Conservation (phyloP, 2,329 filamentous ascomycete genomes). For the Fusarium siculi region DNA sequence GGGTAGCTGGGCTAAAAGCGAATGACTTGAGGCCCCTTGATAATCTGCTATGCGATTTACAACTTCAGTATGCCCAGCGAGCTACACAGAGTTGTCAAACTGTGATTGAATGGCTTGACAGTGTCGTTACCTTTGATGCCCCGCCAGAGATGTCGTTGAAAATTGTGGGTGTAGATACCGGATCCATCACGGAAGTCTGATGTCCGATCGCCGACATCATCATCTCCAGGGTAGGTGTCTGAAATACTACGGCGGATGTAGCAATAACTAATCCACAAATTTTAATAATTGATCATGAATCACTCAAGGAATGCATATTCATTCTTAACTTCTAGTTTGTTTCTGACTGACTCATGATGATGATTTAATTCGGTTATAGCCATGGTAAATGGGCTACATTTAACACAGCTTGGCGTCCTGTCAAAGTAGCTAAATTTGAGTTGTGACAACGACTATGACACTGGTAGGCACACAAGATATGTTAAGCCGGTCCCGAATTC, state of each 20-base stretch:
- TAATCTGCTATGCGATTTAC: background rate
- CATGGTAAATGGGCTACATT: background rate
- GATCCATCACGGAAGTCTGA: conserved; percentile 22
- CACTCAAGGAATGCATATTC: background rate
- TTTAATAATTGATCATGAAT: background rate
- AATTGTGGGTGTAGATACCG: conserved; percentile 38
- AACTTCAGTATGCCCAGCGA: background rate
- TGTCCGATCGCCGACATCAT: conserved; percentile 34
- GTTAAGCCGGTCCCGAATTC: background rate
- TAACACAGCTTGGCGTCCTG: background rate
- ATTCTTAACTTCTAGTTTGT: background rate
- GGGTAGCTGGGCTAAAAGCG: background rate
- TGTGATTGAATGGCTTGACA: conserved; percentile 23
- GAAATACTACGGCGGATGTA: background rate
- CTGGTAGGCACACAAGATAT: too few relatives aligned
- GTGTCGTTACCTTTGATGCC: conserved; percentile 35
- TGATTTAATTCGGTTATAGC: background rate
- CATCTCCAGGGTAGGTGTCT: conserved; percentile 17
- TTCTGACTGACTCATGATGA: background rate
- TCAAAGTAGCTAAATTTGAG: background rate
- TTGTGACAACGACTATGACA: background rate
- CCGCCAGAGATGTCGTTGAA: conserved; percentile 42
- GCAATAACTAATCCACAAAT: background rate
- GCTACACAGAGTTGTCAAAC: background rate
- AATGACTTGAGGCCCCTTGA: background rate